phyloP scores from a whole-genome alignment of 2,329 filamentous ascomycete species.

The Colletotrichum ledebouriae region DNA sequence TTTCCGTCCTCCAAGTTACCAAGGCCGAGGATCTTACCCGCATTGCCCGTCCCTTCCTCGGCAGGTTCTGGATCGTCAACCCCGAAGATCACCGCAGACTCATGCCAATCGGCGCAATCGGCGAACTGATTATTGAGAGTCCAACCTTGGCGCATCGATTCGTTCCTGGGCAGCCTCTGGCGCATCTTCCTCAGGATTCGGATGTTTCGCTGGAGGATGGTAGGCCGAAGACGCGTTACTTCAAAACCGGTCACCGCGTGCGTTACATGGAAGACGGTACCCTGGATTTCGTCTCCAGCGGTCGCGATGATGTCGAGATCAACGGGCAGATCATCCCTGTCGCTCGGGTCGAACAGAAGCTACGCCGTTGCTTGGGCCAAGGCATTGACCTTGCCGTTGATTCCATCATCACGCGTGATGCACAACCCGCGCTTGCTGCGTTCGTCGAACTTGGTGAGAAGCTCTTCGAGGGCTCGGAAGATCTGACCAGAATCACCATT shows the following conservation, averaged over 20 bases:
- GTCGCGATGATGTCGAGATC: constrained; percentile 57
- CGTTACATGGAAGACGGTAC: constrained; percentile 63
- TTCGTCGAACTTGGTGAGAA: constrained; percentile 63
- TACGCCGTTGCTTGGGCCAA: constrained; percentile 61
- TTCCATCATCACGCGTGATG: constrained; percentile 60
- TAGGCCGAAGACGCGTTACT: constrained; percentile 52
- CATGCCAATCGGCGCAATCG: constrained; percentile 67
- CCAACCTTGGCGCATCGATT: constrained; percentile 61
- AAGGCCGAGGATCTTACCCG: constrained; percentile 54
- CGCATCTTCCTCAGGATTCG: constrained; percentile 44
- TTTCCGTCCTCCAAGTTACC: constrained; percentile 61
- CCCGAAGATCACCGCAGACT: constrained; percentile 63
- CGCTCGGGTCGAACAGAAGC: constrained; percentile 60
- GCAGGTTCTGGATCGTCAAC: constrained; percentile 67
- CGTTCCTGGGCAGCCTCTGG: constrained; percentile 48
- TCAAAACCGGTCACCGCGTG: constrained; percentile 66
- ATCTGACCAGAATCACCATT: constrained; percentile 54
- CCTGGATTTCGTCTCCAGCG: constrained; percentile 62
- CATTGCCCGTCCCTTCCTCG: constrained; percentile 62
- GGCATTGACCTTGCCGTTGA: constrained; percentile 65
- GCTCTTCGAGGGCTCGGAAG: constrained; percentile 54
- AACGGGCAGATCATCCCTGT: constrained; percentile 57
- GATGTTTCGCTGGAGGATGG: constrained; percentile 45
- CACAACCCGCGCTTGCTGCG: constrained; percentile 58
- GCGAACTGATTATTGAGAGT: constrained; percentile 72